Base-by-base conservation (phyloP, 768 basidiomycete species). In the Tubosaeta brunneosetosa region DNA sequence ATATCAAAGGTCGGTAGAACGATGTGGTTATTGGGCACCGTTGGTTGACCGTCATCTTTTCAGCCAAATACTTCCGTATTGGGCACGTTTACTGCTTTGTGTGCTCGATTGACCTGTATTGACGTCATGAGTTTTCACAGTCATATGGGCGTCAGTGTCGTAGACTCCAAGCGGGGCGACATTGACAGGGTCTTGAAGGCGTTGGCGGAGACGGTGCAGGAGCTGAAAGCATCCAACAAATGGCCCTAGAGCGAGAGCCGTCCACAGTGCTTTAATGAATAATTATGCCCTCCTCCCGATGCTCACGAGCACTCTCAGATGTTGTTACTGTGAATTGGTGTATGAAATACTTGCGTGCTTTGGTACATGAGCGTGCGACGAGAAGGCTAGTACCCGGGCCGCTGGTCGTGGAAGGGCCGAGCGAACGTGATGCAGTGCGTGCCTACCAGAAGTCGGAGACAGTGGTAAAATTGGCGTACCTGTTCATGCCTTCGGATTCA, bases 101-200 rank as follows among this genome's bases (percentile, higher is more conserved):
- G 29, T 19, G 7, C 36, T 43, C 34, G 34, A 51, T 29, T 50
- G 6, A 40, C 42, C 52, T 13, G 26, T 33, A 5, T 6, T 19
- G 40, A 38, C 56, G 57, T 26, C 60, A 42, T 6, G 2, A 27
- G 0, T 41, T 38, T 44, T 25, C 41, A 42, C 59, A 86, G 87
- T 31, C 94, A 97, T 68, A 95, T 97, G 93, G 94, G 94, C 47
- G 67, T 86, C 51, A 84, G 86, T n/a, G 94, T 81, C 19, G 84
- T 88, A 7, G 82, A 93, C 53, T 48, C 72, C 22, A 60, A 77
- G 51, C 77, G 93, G 49, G 85, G 81, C 1, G 94, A 97, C 65
- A 66, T 95, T 12, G 84, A 91, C 59, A 83, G 71, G 63, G 73
- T 97, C 51, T 74, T 91, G 42, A 69, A 73, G 13, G 83, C 82